Conservation (phyloP, 2,329 filamentous ascomycete species). For the Gremmenia infestans region DNA sequence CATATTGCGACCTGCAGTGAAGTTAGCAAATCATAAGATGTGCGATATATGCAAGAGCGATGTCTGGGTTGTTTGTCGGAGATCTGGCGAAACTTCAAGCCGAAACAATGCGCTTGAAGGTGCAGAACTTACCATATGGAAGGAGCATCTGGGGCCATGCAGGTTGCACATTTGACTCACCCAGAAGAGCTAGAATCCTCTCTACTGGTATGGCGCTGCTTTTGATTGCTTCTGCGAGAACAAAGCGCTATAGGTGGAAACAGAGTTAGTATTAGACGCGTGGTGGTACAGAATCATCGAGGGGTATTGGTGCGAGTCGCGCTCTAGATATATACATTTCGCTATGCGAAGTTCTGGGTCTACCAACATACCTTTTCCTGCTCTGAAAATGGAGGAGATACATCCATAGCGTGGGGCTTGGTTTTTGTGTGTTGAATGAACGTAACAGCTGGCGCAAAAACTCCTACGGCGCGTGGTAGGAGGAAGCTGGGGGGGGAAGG, state of each 20-base stretch:
- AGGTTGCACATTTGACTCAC: constrained; percentile 38
- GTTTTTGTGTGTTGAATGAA: background rate
- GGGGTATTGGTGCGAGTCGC: constrained; percentile 12
- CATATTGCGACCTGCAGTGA: constrained; percentile 25
- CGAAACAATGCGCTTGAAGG: constrained; percentile 12
- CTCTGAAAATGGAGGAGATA: constrained; percentile 23
- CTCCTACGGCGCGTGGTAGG: constrained; percentile 5
- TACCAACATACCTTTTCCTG: constrained; percentile 30
- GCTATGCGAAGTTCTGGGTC: background rate
- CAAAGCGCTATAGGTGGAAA: constrained; percentile 30
- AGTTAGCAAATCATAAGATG: constrained; percentile 8
- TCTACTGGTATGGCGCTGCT: constrained; percentile 38
- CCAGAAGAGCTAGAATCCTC: constrained; percentile 38
- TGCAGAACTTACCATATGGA: constrained; percentile 39
- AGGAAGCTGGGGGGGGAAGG: constrained; percentile 8
- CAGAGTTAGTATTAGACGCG: constrained; percentile 22
- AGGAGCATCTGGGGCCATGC: constrained; percentile 45
- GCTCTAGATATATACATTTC: background rate
- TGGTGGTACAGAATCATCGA: constrained; percentile 9
- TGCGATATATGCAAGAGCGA: constrained; percentile 3
- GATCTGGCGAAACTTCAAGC: constrained; percentile 15
- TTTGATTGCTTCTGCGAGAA: constrained; percentile 49
- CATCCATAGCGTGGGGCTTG: constrained; percentile 19
- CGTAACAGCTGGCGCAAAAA: constrained; percentile 9
- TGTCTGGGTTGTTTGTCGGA: constrained; percentile 16